These are phyloP conservation scores for Claviceps humidiphila DNA, from an alignment of 2,329 filamentous ascomycete genomes.

Conservation along the genomic window DNA sequence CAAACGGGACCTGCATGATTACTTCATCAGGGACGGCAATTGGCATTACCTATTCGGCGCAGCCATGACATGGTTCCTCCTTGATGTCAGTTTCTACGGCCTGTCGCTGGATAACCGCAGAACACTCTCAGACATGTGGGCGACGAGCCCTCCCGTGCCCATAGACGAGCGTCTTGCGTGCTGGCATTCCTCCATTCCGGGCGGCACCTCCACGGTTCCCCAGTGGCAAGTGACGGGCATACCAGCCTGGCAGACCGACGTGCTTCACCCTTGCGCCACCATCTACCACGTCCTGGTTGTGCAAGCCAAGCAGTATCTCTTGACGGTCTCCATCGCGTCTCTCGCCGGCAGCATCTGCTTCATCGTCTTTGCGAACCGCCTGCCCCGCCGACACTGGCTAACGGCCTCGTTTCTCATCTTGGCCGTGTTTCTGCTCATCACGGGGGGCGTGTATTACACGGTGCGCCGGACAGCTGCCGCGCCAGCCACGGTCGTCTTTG, in stretches of 20 bases:
- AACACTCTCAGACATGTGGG: slow-evolving; percentile 25
- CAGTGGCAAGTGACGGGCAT: slow-evolving; percentile 25
- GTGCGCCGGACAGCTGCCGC: slow-evolving; percentile 28
- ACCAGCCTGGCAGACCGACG: slow-evolving; percentile 37
- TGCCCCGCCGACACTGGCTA: slow-evolving; percentile 36
- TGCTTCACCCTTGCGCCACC: slow-evolving; percentile 33
- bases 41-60: slow-evolving; percentile 26
- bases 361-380: slow-evolving; percentile 32
- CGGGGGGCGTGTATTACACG: slow-evolving; percentile 36
- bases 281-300: slow-evolving; percentile 38
- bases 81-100: slow-evolving; percentile 43
- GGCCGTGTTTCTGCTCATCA: slow-evolving; percentile 32
- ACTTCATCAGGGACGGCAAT: slow-evolving; percentile 30
- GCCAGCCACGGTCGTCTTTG: slow-evolving; percentile 34
- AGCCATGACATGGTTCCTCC: slow-evolving; percentile 35
- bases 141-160: slow-evolving; percentile 18
- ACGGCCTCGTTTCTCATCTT: slow-evolving; percentile 34
- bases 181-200: slow-evolving; percentile 31
- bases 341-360: slow-evolving; percentile 37
- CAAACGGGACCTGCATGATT: slow-evolving; percentile 32
- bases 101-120: slow-evolving; percentile 32
- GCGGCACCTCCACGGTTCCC: slow-evolving; percentile 30
- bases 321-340: slow-evolving; percentile 38
- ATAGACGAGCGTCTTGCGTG: slow-evolving; percentile 28
- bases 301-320: slow-evolving; percentile 38